Percentiles rank a stretch among this genome's conserved stretches.
phyloP scores from a whole-genome alignment of 352 stramenopile genomes.

The Globisporangium nodosum region DNA sequence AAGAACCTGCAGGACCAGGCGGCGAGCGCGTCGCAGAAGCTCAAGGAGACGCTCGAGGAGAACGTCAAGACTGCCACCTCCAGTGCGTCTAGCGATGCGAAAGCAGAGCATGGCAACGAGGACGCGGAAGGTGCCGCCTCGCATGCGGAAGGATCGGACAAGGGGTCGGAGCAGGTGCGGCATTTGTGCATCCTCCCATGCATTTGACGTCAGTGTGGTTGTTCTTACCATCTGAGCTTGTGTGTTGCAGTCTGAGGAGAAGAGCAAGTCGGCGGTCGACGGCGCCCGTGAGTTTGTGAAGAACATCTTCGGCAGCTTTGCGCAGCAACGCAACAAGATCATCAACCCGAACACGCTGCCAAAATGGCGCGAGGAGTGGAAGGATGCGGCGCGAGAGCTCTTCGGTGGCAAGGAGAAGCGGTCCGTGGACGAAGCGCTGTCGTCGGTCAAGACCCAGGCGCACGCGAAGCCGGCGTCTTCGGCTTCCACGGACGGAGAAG shows the following conservation, averaged over 20 bases:
- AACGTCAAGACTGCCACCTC: constrained; percentile 18
- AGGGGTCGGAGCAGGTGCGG: constrained; percentile 4
- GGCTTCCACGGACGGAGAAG: constrained; percentile 30
- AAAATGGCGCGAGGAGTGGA: constrained; percentile 64
- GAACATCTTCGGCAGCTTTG: constrained; percentile 47
- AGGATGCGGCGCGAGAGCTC: constrained; percentile 65
- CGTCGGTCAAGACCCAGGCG: constrained; percentile 54
- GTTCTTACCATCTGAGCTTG: not conserved
- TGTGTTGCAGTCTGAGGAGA: constrained; percentile 15
- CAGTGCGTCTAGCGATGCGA: constrained; percentile 4
- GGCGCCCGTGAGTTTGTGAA: constrained; percentile 50
- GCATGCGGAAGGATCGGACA: not conserved
- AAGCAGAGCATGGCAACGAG: constrained; percentile 14
- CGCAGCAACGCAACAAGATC: constrained; percentile 52
- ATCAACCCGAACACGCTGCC: constrained; percentile 37
- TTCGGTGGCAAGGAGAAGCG: constrained; percentile 70
- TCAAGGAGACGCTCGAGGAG: constrained; percentile 51
- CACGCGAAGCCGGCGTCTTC: constrained; percentile 24
- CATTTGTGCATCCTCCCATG: not conserved
- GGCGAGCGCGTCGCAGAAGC: constrained; percentile 49
- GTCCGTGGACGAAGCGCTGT: constrained; percentile 70
- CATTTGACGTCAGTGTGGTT: constrained; percentile 1
- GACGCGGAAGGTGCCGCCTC: constrained; percentile 11
- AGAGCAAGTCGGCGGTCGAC: constrained; percentile 22
- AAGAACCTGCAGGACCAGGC: constrained; percentile 57